phyloP scores from a whole-genome alignment of 73 alveolate genomes.

The Tetrahymena thermophila region DNA sequence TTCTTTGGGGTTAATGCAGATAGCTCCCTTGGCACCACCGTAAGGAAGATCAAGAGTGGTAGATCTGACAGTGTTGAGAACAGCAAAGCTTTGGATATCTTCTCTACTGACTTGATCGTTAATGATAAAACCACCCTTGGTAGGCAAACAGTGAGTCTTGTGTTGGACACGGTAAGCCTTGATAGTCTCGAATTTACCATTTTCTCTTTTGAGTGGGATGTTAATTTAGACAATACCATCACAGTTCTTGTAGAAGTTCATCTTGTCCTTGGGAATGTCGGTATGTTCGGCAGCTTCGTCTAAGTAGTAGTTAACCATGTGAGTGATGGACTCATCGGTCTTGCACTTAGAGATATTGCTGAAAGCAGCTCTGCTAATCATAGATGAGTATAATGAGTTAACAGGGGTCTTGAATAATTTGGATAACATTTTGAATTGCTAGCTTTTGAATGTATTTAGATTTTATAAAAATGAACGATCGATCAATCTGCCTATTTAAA shows the following conservation, averaged over 20 bases:
- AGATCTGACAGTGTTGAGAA: constrained; percentile 72
- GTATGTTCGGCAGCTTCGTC: constrained; percentile 70
- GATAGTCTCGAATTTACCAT: constrained; percentile 50
- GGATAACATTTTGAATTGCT: background rate
- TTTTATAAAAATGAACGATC: background rate
- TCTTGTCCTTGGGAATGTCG: constrained; percentile 48
- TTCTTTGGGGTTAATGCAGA: constrained; percentile 64
- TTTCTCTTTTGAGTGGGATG: constrained; percentile 64
- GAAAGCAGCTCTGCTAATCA: background rate
- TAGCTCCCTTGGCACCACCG: constrained; percentile 89
- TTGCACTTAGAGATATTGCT: background rate
- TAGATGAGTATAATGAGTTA: background rate
- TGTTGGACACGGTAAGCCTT: constrained; percentile 82
- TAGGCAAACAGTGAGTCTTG: constrained; percentile 68
- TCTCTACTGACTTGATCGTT: constrained; percentile 54
- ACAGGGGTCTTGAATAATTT: background rate
- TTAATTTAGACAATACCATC: constrained; percentile 49
- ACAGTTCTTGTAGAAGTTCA: constrained; percentile 54
- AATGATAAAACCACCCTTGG: constrained; percentile 79
- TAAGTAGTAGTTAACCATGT: constrained; percentile 60
- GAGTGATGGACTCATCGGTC: constrained; percentile 45
- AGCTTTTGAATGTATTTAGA: background rate
- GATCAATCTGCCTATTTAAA: background rate
- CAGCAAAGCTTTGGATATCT: constrained; percentile 70
- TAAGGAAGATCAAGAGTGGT: constrained; percentile 73